Percentiles rank a stretch among this genome's conserved stretches.
Evolutionary conservation across 2,329 filamentous ascomycete species (phyloP).

Genomic region (Curvularia verruculosa): DNA sequence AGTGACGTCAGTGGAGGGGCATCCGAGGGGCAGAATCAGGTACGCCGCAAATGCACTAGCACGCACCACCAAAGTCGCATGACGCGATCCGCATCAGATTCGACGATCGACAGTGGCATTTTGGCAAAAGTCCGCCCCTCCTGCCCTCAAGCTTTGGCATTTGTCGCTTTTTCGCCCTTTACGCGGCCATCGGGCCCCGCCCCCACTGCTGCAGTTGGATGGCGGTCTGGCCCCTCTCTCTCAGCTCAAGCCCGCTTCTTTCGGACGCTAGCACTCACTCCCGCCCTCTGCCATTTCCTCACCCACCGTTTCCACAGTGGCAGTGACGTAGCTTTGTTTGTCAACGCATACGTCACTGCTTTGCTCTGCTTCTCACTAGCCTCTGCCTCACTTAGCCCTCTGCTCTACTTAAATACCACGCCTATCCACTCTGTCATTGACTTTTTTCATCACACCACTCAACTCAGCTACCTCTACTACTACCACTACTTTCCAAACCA

Average conservation of each 20-base stretch:
- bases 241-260: not conserved
- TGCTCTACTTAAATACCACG: conserved; percentile 26
- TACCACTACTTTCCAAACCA: conserved; percentile 10
- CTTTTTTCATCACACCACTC: conserved; percentile 23
- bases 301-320: not conserved
- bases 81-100: conserved; percentile 21
- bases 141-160: conserved; percentile 5
- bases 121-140: conserved; percentile 9
- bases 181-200: conserved; percentile 10
- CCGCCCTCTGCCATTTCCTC: conserved; percentile 5
- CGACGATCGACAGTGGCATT: conserved; percentile 23
- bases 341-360: conserved; percentile 8
- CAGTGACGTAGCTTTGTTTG: conserved; percentile 7
- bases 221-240: conserved; percentile 11
- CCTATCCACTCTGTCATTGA: conserved; percentile 10
- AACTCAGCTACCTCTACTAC: conserved; percentile 5
- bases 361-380: conserved; percentile 7
- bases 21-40: conserved; percentile 13
- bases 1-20: conserved; percentile 15
- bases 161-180: conserved; percentile 3
- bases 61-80: conserved; percentile 7
- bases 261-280: conserved; percentile 1
- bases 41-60: conserved; percentile 14
- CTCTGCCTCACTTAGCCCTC: conserved; percentile 6
- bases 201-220: conserved; percentile 1